Evolutionary conservation across 106 monocot genomes (phyloP).

Genomic region (Acorus gramineus): DNA sequence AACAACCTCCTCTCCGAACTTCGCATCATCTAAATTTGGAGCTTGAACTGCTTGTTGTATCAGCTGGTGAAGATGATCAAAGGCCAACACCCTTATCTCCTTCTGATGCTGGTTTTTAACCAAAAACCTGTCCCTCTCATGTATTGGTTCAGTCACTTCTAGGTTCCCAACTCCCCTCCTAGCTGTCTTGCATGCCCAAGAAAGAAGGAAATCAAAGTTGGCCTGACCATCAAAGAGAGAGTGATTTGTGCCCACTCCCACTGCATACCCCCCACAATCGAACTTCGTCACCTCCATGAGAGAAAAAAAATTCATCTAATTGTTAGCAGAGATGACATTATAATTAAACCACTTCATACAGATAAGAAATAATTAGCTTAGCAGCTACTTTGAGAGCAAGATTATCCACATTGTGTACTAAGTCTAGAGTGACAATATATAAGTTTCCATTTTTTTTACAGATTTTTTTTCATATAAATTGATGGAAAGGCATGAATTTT

Average conservation of each 20-base stretch:
- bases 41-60: constrained; percentile 16
- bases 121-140: constrained; percentile 36
- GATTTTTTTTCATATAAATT: too few species aligned
- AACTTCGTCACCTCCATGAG: constrained; percentile 31
- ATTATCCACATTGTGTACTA: too few species aligned
- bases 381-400: too few species aligned
- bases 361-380: too few species aligned
- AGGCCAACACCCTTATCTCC: constrained; percentile 15
- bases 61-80: constrained; percentile 32
- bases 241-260: constrained; percentile 38
- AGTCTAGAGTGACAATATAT: too few species aligned
- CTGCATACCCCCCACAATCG: constrained; percentile 40
- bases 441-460: too few species aligned
- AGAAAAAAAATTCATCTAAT: neutral
- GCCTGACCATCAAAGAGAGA: constrained; percentile 42
- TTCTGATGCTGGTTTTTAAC: neutral
- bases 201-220: constrained; percentile 28
- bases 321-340: neutral
- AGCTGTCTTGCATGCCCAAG: constrained; percentile 30
- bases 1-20: constrained; percentile 8
- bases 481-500: too few species aligned
- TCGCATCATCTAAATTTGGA: too few species aligned
- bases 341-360: neutral
- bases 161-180: neutral
- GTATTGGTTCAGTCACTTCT: constrained; percentile 18